These are phyloP conservation scores for Calcarisporium arbuscula DNA, from an alignment of 2,329 filamentous ascomycete genomes.

Conservation along the genomic window DNA sequence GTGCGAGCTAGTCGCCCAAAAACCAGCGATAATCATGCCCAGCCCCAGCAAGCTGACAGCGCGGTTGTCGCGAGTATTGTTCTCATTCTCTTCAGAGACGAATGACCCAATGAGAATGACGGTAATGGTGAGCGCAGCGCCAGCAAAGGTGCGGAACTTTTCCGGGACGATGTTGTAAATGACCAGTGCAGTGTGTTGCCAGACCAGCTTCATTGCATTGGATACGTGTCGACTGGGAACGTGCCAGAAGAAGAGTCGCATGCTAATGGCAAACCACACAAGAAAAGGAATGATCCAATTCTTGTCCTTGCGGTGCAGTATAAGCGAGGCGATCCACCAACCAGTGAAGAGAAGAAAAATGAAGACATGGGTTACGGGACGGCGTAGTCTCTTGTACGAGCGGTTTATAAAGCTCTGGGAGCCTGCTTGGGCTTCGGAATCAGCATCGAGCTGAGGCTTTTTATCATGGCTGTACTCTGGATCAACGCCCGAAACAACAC, in stretches of 20 bases:
- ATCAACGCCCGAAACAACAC: no score
- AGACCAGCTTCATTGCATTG: conserved; percentile 59
- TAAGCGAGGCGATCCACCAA: conserved; percentile 73
- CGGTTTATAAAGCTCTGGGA: no score
- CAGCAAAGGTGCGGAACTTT: conserved; percentile 56
- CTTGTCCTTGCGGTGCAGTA: conserved; percentile 64
- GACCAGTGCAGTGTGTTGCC: conserved; percentile 57
- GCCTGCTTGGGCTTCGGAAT: no score
- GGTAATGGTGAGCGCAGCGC: conserved; percentile 56
- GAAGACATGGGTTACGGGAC: conserved; percentile 40
- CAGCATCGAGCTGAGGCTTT: no score
- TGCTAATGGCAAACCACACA: conserved; percentile 66
- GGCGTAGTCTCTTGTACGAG: no score
- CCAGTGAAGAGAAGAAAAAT: conserved; percentile 39
- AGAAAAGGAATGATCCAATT: conserved; percentile 85
- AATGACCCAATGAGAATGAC: conserved; percentile 77
- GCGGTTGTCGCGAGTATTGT: conserved; percentile 76
- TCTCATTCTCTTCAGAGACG: conserved; percentile 59
- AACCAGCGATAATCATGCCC: conserved; percentile 57
- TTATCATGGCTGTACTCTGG: no score
- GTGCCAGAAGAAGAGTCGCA: conserved; percentile 70
- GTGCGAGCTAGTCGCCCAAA: conserved; percentile 68
- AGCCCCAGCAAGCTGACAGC: conserved; percentile 77
- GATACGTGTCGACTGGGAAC: conserved; percentile 62
- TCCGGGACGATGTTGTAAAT: conserved; percentile 59